Evolutionary conservation across 768 basidiomycete genomes (phyloP).

Genomic region (Kwoniella europaea): DNA sequence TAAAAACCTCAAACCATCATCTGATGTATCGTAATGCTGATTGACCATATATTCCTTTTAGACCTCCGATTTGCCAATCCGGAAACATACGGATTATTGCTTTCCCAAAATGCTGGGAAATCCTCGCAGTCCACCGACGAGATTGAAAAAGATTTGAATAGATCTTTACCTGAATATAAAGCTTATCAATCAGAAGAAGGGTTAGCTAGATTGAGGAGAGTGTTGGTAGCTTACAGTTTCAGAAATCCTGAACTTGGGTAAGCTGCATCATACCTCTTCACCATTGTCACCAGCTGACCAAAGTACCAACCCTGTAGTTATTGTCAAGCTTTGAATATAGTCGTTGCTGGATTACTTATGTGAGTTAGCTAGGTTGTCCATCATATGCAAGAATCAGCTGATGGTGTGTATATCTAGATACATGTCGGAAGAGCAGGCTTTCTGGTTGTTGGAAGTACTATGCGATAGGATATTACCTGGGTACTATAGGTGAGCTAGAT

Average conservation of each 20-base stretch:
- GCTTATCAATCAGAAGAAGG: conserved; percentile 92
- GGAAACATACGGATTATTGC: conserved; percentile 75
- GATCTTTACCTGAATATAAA: conserved; percentile 94
- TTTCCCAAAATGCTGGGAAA: conserved; percentile 76
- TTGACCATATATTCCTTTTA: conserved; percentile 14
- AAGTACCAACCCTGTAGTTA: conserved; percentile 66
- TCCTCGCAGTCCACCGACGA: conserved; percentile 91
- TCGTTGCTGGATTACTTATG: conserved; percentile 69
- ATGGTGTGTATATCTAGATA: conserved; percentile 66
- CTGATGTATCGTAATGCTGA: too few relatives aligned
- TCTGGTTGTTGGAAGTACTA: conserved; percentile 93
- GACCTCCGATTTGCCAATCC: conserved; percentile 83
- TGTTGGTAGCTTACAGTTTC: conserved; percentile 93
- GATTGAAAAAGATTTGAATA: conserved; percentile 96
- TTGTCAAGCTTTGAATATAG: conserved; percentile 98
- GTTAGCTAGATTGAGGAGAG: conserved; percentile 79
- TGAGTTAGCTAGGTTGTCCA: conserved; percentile 26
- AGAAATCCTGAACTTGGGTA: conserved; percentile 71
- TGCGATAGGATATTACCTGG: conserved; percentile 94
- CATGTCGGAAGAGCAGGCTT: conserved; percentile 98
- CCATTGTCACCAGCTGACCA: not conserved
- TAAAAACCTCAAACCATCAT: not conserved
- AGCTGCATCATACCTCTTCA: not conserved
- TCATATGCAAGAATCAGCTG: conserved; percentile 2
- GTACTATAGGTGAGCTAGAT: conserved; percentile 89